Conservation (phyloP, 768 basidiomycete species). For the Cystobasidium ongulense region DNA sequence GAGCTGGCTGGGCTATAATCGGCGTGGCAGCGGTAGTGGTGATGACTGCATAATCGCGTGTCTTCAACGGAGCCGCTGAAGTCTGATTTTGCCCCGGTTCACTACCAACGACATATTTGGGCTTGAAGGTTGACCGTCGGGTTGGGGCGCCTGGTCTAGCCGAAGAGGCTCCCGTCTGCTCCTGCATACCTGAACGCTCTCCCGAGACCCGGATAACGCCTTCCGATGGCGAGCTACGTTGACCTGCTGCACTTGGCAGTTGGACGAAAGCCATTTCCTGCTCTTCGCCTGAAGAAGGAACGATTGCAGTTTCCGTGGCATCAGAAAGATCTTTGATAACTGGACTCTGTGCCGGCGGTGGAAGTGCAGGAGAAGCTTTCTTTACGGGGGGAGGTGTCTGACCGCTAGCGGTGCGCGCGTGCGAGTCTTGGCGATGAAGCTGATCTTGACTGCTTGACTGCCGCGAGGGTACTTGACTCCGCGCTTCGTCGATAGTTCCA, state of each 20-base stretch:
- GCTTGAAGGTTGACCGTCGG: constrained; percentile 33
- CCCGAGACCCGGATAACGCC: too few species aligned
- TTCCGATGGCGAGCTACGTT: not conserved
- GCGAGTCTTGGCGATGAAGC: not conserved
- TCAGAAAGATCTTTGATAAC: not conserved
- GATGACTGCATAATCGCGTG: constrained; percentile 16
- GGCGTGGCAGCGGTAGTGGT: not conserved
- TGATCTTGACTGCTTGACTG: constrained; percentile 33
- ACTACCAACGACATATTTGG: constrained; percentile 38
- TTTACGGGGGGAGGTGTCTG: not conserved
- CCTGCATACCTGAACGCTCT: not conserved
- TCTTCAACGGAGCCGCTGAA: constrained; percentile 3
- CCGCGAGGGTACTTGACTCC: constrained; percentile 23
- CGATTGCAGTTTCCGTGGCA: not conserved
- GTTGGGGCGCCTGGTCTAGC: not conserved
- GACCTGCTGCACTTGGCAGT: not conserved
- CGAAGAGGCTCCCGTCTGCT: not conserved
- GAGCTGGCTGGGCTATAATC: not conserved
- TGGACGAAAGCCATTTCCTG: constrained; percentile 22
- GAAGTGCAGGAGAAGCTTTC: not conserved
- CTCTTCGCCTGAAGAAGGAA: constrained; percentile 23
- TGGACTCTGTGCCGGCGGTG: not conserved
- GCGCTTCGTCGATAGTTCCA: constrained; percentile 15
- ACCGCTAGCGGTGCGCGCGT: not conserved
- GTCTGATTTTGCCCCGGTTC: not conserved